Evolutionary conservation across 192 early-diverging fungal genomes (phyloP).

Genomic region (Coemansia umbellata): DNA sequence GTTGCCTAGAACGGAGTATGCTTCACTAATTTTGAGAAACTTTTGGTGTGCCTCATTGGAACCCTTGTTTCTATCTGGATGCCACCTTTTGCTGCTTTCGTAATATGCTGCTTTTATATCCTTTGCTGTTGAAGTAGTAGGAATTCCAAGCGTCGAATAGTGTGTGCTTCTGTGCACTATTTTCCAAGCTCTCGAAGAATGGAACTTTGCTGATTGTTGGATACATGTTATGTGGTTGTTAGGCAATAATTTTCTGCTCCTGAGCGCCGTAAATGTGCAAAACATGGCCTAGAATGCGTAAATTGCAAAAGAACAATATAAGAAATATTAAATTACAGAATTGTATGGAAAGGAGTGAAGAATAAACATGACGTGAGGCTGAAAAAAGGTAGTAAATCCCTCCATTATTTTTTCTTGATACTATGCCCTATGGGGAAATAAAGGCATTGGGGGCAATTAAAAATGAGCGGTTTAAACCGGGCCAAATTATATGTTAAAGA

Average conservation of each 20-base stretch:
- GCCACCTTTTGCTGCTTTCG: constrained; percentile 62
- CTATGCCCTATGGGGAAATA: too few species aligned
- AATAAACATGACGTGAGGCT: too few species aligned
- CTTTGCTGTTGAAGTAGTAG: constrained; percentile 12
- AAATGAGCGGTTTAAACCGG: too few species aligned
- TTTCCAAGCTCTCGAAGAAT: not conserved
- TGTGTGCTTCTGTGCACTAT: constrained; percentile 36
- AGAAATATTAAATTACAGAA: not conserved
- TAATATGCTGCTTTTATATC: constrained; percentile 50
- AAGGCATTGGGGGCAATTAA: too few species aligned
- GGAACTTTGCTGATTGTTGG: constrained; percentile 8
- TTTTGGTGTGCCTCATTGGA: constrained; percentile 61
- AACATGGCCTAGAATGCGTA: too few species aligned
- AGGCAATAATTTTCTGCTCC: too few species aligned
- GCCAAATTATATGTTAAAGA: too few species aligned
- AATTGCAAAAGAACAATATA: not conserved
- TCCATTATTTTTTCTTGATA: too few species aligned
- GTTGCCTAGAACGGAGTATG: constrained; percentile 75
- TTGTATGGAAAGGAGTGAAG: not conserved
- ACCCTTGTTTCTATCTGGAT: constrained; percentile 74
- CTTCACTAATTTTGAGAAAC: constrained; percentile 82
- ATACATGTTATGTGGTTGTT: too few species aligned
- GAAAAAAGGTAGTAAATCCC: too few species aligned
- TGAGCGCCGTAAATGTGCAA: too few species aligned
- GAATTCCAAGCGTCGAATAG: constrained; percentile 35